These are phyloP conservation scores for Oryza punctata DNA, from an alignment of 176 grass and related monocot genomes.

Conservation along the genomic window DNA sequence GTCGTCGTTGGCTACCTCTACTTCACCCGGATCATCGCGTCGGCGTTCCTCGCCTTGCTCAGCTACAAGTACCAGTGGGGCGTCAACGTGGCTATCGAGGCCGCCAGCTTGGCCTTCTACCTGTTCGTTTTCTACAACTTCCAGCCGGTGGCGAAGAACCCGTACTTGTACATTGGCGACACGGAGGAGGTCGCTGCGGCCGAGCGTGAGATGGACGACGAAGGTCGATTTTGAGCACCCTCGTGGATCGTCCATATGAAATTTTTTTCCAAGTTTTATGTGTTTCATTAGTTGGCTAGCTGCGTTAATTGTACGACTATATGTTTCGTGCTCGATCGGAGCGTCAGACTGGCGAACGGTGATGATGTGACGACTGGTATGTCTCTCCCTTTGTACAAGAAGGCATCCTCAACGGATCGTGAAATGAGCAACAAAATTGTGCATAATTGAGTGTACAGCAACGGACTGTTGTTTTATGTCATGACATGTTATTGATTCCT, in stretches of 20 bases:
- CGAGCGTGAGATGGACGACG: conserved; percentile 55
- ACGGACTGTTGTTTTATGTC: too few species aligned
- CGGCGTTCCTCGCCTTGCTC: conserved; percentile 46
- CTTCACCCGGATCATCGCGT: conserved; percentile 55
- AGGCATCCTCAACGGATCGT: background rate
- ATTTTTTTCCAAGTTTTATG: background rate
- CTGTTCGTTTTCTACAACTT: conserved; percentile 63
- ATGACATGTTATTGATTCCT: too few species aligned
- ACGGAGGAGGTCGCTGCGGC: conserved; percentile 41
- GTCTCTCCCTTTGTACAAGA: background rate
- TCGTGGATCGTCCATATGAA: background rate
- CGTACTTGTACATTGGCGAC: conserved; percentile 57
- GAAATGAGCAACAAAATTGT: background rate
- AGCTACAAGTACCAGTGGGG: conserved; percentile 60
- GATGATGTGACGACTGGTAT: background rate
- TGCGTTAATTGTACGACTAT: background rate
- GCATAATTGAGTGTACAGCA: background rate
- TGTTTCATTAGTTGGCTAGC: background rate
- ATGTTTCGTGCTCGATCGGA: too few species aligned
- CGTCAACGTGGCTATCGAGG: conserved; percentile 46
- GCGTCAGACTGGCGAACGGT: too few species aligned
- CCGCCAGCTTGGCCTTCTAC: conserved; percentile 56
- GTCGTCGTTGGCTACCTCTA: conserved; percentile 69
- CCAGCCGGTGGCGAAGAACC: conserved; percentile 56
- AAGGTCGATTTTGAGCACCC: conserved; percentile 21